A percentile compares a stretch with the other conserved stretches of the same genome.
Conservation (phyloP, 2,329 filamentous ascomycete species). For the Microcyclospora pomicola region DNA sequence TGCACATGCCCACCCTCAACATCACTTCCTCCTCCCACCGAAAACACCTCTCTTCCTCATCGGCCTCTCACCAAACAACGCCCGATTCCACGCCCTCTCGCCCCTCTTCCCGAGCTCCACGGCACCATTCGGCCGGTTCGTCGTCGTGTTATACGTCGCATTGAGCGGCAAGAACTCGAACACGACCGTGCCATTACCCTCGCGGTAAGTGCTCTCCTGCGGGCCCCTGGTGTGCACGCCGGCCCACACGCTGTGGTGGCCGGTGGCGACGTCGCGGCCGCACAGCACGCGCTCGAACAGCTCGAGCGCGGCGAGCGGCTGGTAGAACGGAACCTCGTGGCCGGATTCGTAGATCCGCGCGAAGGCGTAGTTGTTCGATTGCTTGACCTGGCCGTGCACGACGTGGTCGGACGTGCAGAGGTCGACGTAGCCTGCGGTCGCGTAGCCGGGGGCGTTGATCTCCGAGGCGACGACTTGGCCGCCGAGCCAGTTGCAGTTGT, state of each 20-base stretch:
- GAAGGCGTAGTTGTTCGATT: slow-evolving; percentile 38
- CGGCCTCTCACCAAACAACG: too few relatives aligned
- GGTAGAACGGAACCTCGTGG: slow-evolving; percentile 42
- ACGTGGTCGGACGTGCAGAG: slow-evolving; percentile 29
- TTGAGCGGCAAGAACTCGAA: slow-evolving; percentile 26
- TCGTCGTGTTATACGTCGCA: slow-evolving; percentile 31
- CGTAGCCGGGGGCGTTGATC: slow-evolving; percentile 30
- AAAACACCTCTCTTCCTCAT: too few relatives aligned
- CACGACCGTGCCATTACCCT: slow-evolving; percentile 35
- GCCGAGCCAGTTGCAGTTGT: slow-evolving; percentile 35
- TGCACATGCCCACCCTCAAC: too few relatives aligned
- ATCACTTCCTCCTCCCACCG: too few relatives aligned
- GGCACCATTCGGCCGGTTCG: too few relatives aligned
- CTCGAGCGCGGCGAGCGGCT: slow-evolving; percentile 32
- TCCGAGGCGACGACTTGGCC: slow-evolving; percentile 28
- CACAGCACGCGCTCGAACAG: slow-evolving; percentile 37
- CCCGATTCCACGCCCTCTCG: too few relatives aligned
- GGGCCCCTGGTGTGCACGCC: slow-evolving; percentile 13
- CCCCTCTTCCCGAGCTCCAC: too few relatives aligned
- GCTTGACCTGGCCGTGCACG: slow-evolving; percentile 41
- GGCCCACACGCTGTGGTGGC: slow-evolving; percentile 14
- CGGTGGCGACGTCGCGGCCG: slow-evolving; percentile 39
- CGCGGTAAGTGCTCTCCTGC: slow-evolving; percentile 19
- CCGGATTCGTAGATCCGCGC: slow-evolving; percentile 37
- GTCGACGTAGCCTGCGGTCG: slow-evolving; percentile 34